Conservation (phyloP, 1,284 basidiomycete genomes). For the Naganishia cerealis region DNA sequence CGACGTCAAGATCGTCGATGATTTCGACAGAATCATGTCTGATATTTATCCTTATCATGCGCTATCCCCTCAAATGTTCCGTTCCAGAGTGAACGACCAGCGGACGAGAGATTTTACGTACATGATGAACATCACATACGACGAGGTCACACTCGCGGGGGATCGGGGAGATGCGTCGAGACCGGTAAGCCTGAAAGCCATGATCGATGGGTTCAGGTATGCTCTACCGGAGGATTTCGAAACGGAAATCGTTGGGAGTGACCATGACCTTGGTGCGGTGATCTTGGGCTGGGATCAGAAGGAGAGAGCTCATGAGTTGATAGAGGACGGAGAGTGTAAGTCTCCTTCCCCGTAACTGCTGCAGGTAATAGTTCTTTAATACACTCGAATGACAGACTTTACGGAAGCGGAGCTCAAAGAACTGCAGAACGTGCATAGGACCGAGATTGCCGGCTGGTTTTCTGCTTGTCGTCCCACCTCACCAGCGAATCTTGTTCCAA, state of each 20-base stretch:
- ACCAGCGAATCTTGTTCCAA: constrained; percentile 48
- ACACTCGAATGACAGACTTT: constrained; percentile 46
- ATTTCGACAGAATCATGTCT: constrained; percentile 56
- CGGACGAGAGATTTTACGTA: constrained; percentile 42
- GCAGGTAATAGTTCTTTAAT: neutral
- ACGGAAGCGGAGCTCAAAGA: constrained; percentile 48
- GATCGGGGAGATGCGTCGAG: constrained; percentile 40
- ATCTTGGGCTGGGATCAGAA: constrained; percentile 55
- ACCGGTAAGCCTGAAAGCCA: constrained; percentile 41
- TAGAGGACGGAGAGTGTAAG: constrained; percentile 51
- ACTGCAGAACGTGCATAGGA: constrained; percentile 51
- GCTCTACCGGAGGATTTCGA: constrained; percentile 46
- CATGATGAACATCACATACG: constrained; percentile 43
- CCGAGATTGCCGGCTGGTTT: constrained; percentile 52
- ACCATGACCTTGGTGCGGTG: constrained; percentile 52
- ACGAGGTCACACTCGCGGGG: constrained; percentile 40
- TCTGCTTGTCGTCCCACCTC: constrained; percentile 51
- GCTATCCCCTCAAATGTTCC: constrained; percentile 45
- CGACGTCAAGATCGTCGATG: constrained; percentile 77
- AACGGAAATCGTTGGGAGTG: constrained; percentile 48
- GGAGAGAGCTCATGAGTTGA: constrained; percentile 50
- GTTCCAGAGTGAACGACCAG: constrained; percentile 37
- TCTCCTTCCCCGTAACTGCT: constrained; percentile 19
- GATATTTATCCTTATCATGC: constrained; percentile 51
- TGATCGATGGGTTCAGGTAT: constrained; percentile 48